A percentile compares a stretch with the other conserved stretches of the same genome.
These are phyloP conservation scores for Berkeleyomyces rouxiae DNA, from an alignment of 2,329 filamentous ascomycete species.

Conservation along the genomic window DNA sequence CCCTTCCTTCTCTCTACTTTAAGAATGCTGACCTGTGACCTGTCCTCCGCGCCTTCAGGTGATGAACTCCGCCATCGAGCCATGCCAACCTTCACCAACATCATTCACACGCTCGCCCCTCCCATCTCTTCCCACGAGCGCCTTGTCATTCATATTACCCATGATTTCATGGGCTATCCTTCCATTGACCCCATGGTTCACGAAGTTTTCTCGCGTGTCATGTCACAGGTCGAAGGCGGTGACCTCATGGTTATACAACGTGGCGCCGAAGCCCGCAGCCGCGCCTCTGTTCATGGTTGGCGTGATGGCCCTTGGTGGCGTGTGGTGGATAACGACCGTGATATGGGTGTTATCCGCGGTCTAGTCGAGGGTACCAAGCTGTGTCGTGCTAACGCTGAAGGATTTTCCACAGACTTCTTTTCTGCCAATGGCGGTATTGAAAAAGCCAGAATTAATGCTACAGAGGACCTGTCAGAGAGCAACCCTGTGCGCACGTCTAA, in stretches of 20 bases:
- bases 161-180: slow-evolving; percentile 88
- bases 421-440: slow-evolving; percentile 61
- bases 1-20: slow-evolving; percentile 16
- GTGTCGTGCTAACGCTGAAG: slow-evolving; percentile 73
- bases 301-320: slow-evolving; percentile 96
- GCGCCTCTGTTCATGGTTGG: slow-evolving; percentile 53
- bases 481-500: slow-evolving; percentile 89
- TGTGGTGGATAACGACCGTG: slow-evolving; percentile 49
- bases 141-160: slow-evolving; percentile 90
- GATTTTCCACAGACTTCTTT: slow-evolving; percentile 76
- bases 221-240: slow-evolving; percentile 97
- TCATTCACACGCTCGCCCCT: slow-evolving; percentile 86
- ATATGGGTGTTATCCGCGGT: slow-evolving; percentile 65
- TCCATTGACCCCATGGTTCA: slow-evolving; percentile 88
- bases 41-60: slow-evolving; percentile 32
- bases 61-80: slow-evolving; percentile 76
- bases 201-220: slow-evolving; percentile 80
- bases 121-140: slow-evolving; percentile 95
- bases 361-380: slow-evolving; percentile 80
- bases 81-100: slow-evolving; percentile 83
- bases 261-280: slow-evolving; percentile 62
- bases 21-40: neutral
- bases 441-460: slow-evolving; percentile 61
- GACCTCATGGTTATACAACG: slow-evolving; percentile 89
- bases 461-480: slow-evolving; percentile 59